Evolutionary conservation across 208 protist genomes (phyloP).

Genomic region (Crithidia mellificae): DNA sequence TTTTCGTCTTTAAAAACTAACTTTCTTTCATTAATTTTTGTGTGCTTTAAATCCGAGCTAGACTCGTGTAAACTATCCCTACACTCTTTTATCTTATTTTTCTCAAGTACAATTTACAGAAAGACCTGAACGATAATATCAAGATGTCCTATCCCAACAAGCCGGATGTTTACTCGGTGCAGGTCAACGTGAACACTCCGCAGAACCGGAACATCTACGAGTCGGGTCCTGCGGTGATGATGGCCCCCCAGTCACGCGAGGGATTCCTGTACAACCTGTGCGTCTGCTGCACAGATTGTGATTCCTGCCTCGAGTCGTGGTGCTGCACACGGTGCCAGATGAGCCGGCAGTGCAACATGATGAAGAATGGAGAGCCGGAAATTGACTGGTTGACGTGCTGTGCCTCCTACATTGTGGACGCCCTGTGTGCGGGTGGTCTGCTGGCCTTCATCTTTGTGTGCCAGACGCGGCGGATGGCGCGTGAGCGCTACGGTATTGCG

Average conservation of each 20-base stretch:
- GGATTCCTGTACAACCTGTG: slow-evolving; percentile 32
- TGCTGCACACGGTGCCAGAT: slow-evolving; percentile 56
- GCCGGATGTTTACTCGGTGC: neutral
- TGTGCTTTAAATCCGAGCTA: too few relatives aligned
- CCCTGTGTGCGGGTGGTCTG: neutral
- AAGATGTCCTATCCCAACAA: neutral
- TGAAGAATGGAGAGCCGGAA: slow-evolving; percentile 23
- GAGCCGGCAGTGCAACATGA: slow-evolving; percentile 51
- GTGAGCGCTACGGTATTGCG: slow-evolving; percentile 28
- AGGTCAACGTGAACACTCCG: neutral
- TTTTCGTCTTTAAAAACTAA: too few relatives aligned
- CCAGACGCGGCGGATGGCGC: slow-evolving; percentile 14
- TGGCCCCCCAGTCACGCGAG: slow-evolving; percentile 14
- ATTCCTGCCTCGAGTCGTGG: slow-evolving; percentile 24
- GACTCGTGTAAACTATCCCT: too few relatives aligned
- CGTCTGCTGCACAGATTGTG: slow-evolving; percentile 38
- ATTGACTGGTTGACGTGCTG: slow-evolving; percentile 30
- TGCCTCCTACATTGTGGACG: slow-evolving; percentile 5
- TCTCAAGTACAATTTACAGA: neutral
- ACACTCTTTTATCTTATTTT: neutral
- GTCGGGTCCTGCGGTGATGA: neutral
- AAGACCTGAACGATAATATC: too few relatives aligned
- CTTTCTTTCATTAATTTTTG: too few relatives aligned
- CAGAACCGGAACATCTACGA: neutral
- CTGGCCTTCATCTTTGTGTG: slow-evolving; percentile 13